Percentiles rank a stretch among this genome's conserved stretches.
Evolutionary conservation across 2,329 filamentous ascomycete genomes (phyloP).

Genomic region (Trichoderma arundinaceum): DNA sequence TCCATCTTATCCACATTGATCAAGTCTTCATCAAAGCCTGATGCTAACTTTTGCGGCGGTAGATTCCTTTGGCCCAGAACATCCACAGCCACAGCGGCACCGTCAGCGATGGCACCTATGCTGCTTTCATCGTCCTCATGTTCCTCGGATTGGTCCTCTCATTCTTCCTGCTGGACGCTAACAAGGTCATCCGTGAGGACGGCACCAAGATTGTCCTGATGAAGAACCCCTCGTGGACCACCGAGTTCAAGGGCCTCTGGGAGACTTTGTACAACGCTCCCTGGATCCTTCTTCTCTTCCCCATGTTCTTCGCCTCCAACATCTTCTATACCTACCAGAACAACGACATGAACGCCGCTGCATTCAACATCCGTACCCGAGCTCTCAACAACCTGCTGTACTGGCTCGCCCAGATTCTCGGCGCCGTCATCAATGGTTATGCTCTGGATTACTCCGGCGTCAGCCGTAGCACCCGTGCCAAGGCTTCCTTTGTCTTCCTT

Average conservation of each 20-base stretch:
- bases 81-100: conserved; percentile 58
- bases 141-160: conserved; percentile 71
- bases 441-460: conserved; percentile 70
- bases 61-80: conserved; percentile 71
- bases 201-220: conserved; percentile 82
- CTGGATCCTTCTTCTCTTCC: conserved; percentile 69
- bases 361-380: conserved; percentile 61
- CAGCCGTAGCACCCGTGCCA: conserved; percentile 74
- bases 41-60: neutral
- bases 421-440: conserved; percentile 54
- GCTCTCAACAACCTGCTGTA: conserved; percentile 61
- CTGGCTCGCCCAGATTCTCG: conserved; percentile 63
- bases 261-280: conserved; percentile 73
- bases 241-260: conserved; percentile 76
- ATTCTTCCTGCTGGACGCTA: conserved; percentile 72
- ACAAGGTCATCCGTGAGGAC: conserved; percentile 74
- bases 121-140: conserved; percentile 87
- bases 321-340: conserved; percentile 66
- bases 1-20: no score
- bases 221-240: conserved; percentile 87
- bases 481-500: conserved; percentile 67
- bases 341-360: conserved; percentile 59
- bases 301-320: conserved; percentile 62
- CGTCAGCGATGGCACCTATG: conserved; percentile 81
- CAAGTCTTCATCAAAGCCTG: neutral